A percentile compares a stretch with the other conserved stretches of the same genome.
Conservation (phyloP, 2,329 filamentous ascomycete genomes). For the Trichoderma sp. region DNA sequence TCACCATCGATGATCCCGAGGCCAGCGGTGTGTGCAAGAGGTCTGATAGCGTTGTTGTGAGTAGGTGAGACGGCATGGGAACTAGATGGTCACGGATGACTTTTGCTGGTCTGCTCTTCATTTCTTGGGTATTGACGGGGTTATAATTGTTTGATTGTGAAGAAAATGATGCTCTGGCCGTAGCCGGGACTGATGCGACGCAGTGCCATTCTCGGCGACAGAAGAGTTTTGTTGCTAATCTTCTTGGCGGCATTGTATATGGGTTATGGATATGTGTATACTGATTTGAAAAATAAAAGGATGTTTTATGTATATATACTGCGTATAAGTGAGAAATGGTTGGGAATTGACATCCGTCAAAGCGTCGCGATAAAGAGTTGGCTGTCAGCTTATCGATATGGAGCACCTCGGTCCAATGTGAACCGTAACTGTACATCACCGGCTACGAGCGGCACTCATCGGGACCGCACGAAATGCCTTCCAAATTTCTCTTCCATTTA, state of each 20-base stretch:
- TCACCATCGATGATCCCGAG: constrained; percentile 2
- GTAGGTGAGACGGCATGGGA: constrained; percentile 62
- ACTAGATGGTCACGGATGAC: constrained; percentile 47
- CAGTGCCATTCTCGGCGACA: background rate
- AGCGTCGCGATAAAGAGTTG: background rate
- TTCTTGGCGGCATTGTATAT: background rate
- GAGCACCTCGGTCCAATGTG: background rate
- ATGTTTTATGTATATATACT: background rate
- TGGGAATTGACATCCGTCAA: background rate
- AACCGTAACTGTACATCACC: background rate
- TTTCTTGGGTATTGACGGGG: constrained; percentile 22
- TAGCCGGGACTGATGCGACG: background rate
- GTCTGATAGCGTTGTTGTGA: constrained; percentile 60
- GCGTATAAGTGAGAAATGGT: background rate
- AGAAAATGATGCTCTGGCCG: background rate
- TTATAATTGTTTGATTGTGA: background rate
- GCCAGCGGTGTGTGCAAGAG: constrained; percentile 40
- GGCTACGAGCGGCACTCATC: constrained; percentile 9
- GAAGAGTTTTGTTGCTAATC: background rate
- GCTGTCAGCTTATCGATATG: background rate
- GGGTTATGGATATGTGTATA: no score
- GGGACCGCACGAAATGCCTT: background rate
- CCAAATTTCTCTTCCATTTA: no score
- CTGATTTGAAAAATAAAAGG: background rate
- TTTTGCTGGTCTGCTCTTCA: constrained; percentile 33